Evolutionary conservation across 2,329 filamentous ascomycete species (phyloP).

Genomic region (Sarocladium oryzae): DNA sequence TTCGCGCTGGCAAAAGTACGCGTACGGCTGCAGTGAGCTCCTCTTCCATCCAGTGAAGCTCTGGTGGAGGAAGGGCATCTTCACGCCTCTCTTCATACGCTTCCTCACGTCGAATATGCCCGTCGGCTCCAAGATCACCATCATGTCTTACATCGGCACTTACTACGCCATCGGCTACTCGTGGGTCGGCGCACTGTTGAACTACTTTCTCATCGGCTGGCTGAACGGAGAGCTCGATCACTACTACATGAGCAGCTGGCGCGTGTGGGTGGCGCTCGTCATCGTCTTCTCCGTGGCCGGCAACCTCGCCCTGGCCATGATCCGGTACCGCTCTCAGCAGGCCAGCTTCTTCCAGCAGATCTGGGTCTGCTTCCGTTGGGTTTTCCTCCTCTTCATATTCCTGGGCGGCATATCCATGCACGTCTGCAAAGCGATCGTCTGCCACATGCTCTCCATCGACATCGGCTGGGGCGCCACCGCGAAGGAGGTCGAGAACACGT

Average conservation of each 20-base stretch:
- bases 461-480: neutral
- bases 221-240: neutral
- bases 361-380: neutral
- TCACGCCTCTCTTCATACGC: conserved; percentile 56
- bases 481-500: neutral
- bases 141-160: conserved; percentile 64
- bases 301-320: neutral
- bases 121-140: conserved; percentile 62
- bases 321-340: neutral
- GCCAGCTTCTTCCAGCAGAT: neutral
- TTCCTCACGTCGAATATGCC: conserved; percentile 57
- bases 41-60: conserved; percentile 60
- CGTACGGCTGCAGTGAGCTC: conserved; percentile 65
- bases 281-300: neutral
- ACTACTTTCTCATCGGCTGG: neutral
- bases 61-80: conserved; percentile 56
- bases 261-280: neutral
- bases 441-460: neutral
- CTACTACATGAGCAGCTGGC: neutral
- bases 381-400: neutral
- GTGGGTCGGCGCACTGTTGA: neutral
- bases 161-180: conserved; percentile 21
- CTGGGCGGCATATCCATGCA: neutral
- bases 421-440: neutral
- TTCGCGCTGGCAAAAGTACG: conserved; percentile 67